Evolutionary conservation across 805 yeast genomes (phyloP), one percentile per base, ranked within the genome.

Genomic region (Candida chauliodis): DNA sequence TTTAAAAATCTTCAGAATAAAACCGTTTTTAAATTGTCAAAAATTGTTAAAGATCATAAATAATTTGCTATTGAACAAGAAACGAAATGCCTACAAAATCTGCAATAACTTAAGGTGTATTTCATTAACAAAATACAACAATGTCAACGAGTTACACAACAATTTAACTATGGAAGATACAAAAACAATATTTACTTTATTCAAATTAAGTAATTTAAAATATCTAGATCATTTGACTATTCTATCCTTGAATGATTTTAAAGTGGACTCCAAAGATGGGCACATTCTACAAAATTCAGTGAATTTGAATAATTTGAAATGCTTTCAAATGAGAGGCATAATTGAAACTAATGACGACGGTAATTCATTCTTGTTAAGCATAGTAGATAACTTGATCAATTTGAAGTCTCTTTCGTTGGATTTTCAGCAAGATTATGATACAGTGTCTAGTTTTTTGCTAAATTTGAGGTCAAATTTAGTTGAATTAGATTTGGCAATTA

Each of bases 361-460:
- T 8, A 8, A 25, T 9, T 21, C 39, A 13, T 36, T 38, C 10
- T 61, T 66, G 34, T 45, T 63, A 30, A 32, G 38, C 9, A 38
- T 67, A 2, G 57, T 57, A 1, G 55, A 56, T 2, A 34, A 48
- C 23, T 49, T 69, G 17, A 40, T 16, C 1, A 49, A 39, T 8
- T 42, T 71, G 25, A 51, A 45, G 18, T 50, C 50, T 11, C 43
- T 72, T 18, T 49, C 51, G 11, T 45, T 74, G 4, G 77, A 74
- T 41, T 64, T 56, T 44, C 54, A 70, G 34, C 76, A 73, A 45
- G 56, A 65, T 11, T 34, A 55, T n/a, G 77, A 72, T 47, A 57
- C 67, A 1, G 66, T 69, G 0, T 68, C 68, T 1, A 46, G 42
- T 1, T 69, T 72, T 44, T 48, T 71, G 3, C 19, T 27, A 1